Evolutionary conservation across 208 protist genomes (phyloP), one percentile per base, ranked within the genome.

Genomic region (Leishmania gerbilli): DNA sequence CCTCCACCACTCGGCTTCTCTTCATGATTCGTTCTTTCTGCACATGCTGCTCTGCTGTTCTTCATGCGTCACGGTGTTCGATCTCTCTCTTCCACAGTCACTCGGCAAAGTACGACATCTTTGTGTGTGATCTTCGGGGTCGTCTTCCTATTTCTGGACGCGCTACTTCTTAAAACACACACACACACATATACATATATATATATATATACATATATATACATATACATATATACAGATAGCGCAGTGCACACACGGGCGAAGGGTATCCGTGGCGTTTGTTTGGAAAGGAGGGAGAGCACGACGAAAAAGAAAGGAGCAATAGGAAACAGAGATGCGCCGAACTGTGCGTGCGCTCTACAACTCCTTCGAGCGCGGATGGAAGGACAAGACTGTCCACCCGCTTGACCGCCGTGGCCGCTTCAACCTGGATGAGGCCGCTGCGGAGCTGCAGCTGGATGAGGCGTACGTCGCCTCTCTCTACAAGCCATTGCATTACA

Each of bases 361-460:
- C 74, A 86, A 79, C 79, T 89, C 84, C 47, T 89, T 93, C 81
- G 92, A 92, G 81, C 79, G 88, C 34, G 83, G 74, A 37, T 96
- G 89, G 90, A 83, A 83, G 47, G 81, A 86, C 77, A 92, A 92
- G 71, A 81, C 83, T 13, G 68, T 93, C 51, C 87, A 90, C 65
- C 87, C 90, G 15, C 31, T 83, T 69, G 95, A 97, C 74, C 90
- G 86, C 34, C 88, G 90, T 40, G 95, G 95, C 21, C 91, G 93
- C 49, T 97, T 97, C 64, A 97, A 96, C 76, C 76, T 96, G 2
- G 91, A 92, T 34, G 92, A 96, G 79, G 95, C 93, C 6, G 92
- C 95, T 4, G 84, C 87, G 0, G 93, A 95, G 77, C 90, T 97
- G 47, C 78, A 93, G 53, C 83, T 97, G 45, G 89, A 96, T 68